Evolutionary conservation across 768 basidiomycete species (phyloP).

Genomic region (Amanita pseudoporphyria): DNA sequence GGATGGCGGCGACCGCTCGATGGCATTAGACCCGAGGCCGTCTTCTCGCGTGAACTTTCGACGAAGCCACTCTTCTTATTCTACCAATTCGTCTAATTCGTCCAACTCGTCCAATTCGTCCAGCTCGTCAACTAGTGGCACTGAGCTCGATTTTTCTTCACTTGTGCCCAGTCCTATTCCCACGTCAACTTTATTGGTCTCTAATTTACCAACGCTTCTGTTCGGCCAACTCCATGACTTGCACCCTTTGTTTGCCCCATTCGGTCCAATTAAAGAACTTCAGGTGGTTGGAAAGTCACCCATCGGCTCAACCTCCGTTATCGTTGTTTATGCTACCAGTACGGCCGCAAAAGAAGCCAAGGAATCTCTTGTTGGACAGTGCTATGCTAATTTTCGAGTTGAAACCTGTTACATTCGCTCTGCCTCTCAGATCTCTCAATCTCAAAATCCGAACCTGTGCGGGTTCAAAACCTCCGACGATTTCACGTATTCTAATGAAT

Average conservation of each 20-base stretch:
- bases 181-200: constrained; percentile 47
- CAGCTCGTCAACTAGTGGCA: constrained; percentile 23
- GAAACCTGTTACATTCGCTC: constrained; percentile 14
- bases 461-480: neutral
- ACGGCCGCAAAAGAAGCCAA: constrained; percentile 57
- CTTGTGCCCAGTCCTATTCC: constrained; percentile 27
- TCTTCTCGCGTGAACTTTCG: constrained; percentile 7
- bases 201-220: constrained; percentile 53
- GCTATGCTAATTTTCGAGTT: constrained; percentile 40
- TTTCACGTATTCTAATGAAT: neutral
- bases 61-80: constrained; percentile 12
- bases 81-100: constrained; percentile 24
- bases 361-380: constrained; percentile 49
- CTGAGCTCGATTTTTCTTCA: constrained; percentile 20
- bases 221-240: constrained; percentile 62
- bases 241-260: constrained; percentile 66
- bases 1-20: constrained; percentile 71
- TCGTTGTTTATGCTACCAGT: constrained; percentile 53
- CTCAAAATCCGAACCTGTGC: neutral
- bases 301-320: constrained; percentile 37
- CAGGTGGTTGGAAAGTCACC: constrained; percentile 34
- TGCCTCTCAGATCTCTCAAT: neutral
- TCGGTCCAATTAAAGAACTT: constrained; percentile 57
- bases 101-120: constrained; percentile 28
- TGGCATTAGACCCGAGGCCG: constrained; percentile 44